These are phyloP conservation scores for Xanthoparmelia taractica DNA, from an alignment of 495 filamentous ascomycete genomes.

Conservation along the genomic window DNA sequence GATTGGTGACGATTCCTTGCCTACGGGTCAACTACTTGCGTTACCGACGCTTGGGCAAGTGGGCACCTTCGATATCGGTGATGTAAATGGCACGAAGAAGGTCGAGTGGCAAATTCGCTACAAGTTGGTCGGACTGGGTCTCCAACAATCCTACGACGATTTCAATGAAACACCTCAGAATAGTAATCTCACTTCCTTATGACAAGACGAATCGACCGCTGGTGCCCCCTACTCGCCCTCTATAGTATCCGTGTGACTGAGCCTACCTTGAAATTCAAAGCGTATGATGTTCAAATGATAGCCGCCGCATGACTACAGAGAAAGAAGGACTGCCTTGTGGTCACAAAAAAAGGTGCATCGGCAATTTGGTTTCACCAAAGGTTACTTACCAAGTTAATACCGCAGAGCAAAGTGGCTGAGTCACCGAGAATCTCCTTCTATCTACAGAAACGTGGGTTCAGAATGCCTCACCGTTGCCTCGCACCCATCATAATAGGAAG, in stretches of 20 bases:
- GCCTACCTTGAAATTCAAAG: neutral
- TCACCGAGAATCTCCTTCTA: neutral
- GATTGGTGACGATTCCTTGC: slow-evolving; percentile 6
- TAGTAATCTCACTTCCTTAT: neutral
- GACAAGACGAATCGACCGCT: neutral
- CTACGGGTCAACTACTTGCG: slow-evolving; percentile 34
- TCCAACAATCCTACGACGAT: neutral
- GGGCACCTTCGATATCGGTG: neutral
- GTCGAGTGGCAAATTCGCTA: slow-evolving; percentile 15
- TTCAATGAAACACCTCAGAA: neutral
- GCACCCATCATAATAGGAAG: neutral
- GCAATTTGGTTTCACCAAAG: too few species aligned
- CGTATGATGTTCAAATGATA: neutral
- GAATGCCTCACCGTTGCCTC: neutral
- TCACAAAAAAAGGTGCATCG: neutral
- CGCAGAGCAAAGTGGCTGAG: neutral
- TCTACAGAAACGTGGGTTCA: neutral
- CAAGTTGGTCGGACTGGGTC: neutral
- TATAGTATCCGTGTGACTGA: neutral
- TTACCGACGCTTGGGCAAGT: slow-evolving; percentile 41
- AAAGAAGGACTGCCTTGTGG: neutral
- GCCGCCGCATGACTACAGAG: neutral
- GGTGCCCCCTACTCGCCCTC: neutral
- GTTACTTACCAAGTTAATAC: neutral
- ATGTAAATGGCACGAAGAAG: neutral